phyloP scores from a whole-genome alignment of 345 rosid genomes.

The Euclidium syriacum region DNA sequence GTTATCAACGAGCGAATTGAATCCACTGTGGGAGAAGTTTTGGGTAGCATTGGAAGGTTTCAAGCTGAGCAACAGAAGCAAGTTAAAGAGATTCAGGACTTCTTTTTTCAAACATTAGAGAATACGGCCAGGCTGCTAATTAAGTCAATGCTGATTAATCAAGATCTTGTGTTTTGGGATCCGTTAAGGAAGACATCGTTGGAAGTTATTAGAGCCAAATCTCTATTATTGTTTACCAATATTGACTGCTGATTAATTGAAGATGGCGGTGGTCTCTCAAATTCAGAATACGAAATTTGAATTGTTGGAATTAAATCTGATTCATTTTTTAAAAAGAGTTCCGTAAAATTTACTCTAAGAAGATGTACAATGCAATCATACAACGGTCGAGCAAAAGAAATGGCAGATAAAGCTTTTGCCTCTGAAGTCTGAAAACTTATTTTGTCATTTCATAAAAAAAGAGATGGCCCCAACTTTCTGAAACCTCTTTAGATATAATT shows the following conservation, averaged over 20 bases:
- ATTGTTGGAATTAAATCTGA: neutral
- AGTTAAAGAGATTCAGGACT: slow-evolving; percentile 87
- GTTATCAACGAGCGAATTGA: slow-evolving; percentile 75
- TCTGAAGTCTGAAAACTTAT: slow-evolving; percentile 13
- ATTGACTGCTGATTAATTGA: neutral
- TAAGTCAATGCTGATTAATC: too few relatives aligned
- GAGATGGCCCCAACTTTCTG: slow-evolving; percentile 13
- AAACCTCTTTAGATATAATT: slow-evolving; percentile 21
- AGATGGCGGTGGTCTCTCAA: neutral
- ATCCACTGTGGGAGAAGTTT: slow-evolving; percentile 76
- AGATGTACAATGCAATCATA: too few relatives aligned
- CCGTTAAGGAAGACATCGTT: neutral
- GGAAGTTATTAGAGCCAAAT: neutral
- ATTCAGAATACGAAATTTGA: neutral
- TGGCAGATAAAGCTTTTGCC: slow-evolving; percentile 6
- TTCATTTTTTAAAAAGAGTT: neutral
- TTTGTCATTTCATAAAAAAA: slow-evolving; percentile 12
- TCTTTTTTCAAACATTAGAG: too few relatives aligned
- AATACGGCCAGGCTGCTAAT: too few relatives aligned
- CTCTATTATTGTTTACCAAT: neutral
- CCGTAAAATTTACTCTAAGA: neutral
- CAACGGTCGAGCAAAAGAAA: neutral
- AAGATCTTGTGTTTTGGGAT: too few relatives aligned
- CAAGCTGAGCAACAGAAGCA: slow-evolving; percentile 94
- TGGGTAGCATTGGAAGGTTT: slow-evolving; percentile 62